Conservation (phyloP, 169 alveolate species). For the Plasmodium coatneyi region DNA sequence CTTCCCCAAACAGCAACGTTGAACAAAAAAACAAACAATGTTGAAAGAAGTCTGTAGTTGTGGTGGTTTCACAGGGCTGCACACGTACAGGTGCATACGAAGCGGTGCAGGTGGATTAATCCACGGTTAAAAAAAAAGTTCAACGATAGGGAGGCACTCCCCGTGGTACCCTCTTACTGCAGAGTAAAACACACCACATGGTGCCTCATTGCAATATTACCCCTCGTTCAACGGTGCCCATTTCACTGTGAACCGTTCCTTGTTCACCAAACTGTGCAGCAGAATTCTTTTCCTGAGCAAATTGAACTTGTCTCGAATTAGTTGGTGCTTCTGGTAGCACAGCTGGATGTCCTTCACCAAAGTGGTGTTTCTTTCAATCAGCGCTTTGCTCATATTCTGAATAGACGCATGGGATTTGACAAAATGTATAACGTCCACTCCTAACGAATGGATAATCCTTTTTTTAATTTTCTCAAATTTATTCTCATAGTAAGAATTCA, state of each 20-base stretch:
- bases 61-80: background rate
- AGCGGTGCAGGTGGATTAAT: background rate
- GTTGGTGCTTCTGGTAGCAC: slow-evolving; percentile 31
- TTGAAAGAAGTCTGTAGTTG: background rate
- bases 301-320: slow-evolving; percentile 34
- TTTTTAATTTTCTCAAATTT: slow-evolving; percentile 61
- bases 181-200: background rate
- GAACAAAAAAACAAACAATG: background rate
- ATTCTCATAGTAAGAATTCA: slow-evolving; percentile 54
- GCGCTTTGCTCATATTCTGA: slow-evolving; percentile 26
- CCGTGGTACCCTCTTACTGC: background rate
- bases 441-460: slow-evolving; percentile 8
- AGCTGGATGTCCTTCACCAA: slow-evolving; percentile 7
- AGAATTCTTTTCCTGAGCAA: slow-evolving; percentile 14
- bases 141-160: background rate
- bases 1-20: background rate
- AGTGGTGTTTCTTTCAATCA: slow-evolving; percentile 21
- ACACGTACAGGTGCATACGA: background rate
- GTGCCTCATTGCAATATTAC: background rate
- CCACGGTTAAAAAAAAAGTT: background rate
- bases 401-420: slow-evolving; percentile 2
- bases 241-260: slow-evolving; percentile 8
- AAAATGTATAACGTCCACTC: slow-evolving; percentile 19
- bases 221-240: background rate
- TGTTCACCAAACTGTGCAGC: slow-evolving; percentile 1